Conservation (phyloP, 2,329 filamentous ascomycete species). For the Diaporthe longicolla region DNA sequence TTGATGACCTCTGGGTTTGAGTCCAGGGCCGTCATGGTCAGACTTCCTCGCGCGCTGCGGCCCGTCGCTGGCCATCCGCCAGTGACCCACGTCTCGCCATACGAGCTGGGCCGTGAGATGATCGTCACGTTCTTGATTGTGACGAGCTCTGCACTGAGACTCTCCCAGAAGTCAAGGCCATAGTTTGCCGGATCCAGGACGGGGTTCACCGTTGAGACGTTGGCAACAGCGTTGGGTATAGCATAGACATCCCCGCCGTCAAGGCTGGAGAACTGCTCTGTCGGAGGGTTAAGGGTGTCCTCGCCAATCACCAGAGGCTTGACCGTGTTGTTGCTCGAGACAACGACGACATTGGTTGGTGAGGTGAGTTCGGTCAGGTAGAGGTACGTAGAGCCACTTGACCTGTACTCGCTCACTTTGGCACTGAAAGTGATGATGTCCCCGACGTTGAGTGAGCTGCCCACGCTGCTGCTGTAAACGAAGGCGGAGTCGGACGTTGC, state of each 20-base stretch:
- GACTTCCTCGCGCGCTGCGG: constrained; percentile 72
- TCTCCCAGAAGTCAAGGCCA: constrained; percentile 83
- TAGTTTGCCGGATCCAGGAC: constrained; percentile 71
- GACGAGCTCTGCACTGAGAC: constrained; percentile 76
- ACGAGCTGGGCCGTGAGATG: constrained; percentile 73
- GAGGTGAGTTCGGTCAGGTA: constrained; percentile 74
- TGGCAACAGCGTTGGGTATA: constrained; percentile 73
- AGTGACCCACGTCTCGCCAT: constrained; percentile 78
- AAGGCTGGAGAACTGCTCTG: constrained; percentile 71
- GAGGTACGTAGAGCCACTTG: constrained; percentile 65
- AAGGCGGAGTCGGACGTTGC: constrained; percentile 76
- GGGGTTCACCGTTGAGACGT: constrained; percentile 72
- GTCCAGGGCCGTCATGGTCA: constrained; percentile 74
- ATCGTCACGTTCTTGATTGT: constrained; percentile 71
- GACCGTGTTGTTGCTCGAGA: constrained; percentile 68
- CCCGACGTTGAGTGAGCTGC: constrained; percentile 69
- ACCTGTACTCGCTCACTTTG: constrained; percentile 70
- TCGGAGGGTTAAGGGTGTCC: constrained; percentile 70
- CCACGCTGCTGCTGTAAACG: constrained; percentile 69
- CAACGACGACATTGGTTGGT: constrained; percentile 66
- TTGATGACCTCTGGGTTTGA: constrained; percentile 79
- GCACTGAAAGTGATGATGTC: constrained; percentile 74
- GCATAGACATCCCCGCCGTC: constrained; percentile 77
- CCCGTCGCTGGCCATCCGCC: constrained; percentile 76
- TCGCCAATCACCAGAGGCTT: constrained; percentile 73